phyloP scores from a whole-genome alignment of 768 basidiomycete genomes.

The Mycena vitilis region DNA sequence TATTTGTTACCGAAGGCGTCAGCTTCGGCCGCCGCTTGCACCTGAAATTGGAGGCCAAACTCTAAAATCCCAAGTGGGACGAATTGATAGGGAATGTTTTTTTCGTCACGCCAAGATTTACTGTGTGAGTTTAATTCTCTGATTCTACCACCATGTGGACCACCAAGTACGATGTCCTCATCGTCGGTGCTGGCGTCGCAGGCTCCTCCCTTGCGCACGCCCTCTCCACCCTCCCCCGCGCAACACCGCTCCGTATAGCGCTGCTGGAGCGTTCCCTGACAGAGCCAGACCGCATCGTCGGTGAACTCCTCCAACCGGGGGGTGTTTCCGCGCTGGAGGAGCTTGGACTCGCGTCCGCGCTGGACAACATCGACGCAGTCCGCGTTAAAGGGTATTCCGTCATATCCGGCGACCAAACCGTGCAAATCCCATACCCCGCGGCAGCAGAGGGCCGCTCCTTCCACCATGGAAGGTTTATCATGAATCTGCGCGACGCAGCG shows the following conservation, averaged over 20 bases:
- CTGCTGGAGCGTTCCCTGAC: constrained; percentile 91
- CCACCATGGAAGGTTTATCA: constrained; percentile 93
- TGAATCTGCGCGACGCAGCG: constrained; percentile 78
- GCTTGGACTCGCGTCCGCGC: constrained; percentile 78
- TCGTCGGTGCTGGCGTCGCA: constrained; percentile 93
- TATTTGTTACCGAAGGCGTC: neutral
- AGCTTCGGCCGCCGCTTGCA: neutral
- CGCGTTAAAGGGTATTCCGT: constrained; percentile 90
- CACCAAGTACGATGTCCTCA: constrained; percentile 75
- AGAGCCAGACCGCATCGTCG: constrained; percentile 97
- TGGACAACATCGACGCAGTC: constrained; percentile 89
- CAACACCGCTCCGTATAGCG: constrained; percentile 80
- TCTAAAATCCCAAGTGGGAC: neutral
- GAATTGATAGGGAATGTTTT: constrained; percentile 2
- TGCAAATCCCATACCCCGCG: constrained; percentile 90
- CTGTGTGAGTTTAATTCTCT: neutral
- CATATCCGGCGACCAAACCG: constrained; percentile 60
- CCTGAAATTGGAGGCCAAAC: neutral
- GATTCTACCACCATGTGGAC: constrained; percentile 21
- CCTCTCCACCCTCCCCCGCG: constrained; percentile 69
- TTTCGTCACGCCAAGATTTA: constrained; percentile 12
- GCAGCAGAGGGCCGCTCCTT: constrained; percentile 83
- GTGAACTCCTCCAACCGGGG: constrained; percentile 94
- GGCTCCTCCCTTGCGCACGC: constrained; percentile 89
- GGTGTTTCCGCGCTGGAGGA: constrained; percentile 80